A percentile compares a stretch with the other conserved stretches of the same genome.
Conservation (phyloP, 192 early-diverging fungal genomes). For the Backusella sp. region DNA sequence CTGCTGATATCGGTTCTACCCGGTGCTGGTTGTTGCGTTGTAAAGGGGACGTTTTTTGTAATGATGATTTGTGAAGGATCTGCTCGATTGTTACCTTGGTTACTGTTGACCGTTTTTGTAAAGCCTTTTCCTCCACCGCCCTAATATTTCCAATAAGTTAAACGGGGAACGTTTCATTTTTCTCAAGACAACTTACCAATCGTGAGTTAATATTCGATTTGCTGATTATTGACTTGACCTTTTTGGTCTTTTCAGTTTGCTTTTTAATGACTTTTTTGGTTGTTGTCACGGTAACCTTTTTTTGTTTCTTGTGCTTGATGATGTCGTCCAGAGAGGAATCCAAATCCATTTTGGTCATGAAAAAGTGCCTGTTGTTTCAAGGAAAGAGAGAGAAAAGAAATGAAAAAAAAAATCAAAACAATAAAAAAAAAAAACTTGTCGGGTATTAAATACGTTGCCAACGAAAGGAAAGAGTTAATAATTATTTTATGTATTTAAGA, state of each 20-base stretch:
- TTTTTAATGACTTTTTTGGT: neutral
- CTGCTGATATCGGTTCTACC: neutral
- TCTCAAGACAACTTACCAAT: neutral
- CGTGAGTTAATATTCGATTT: slow-evolving; percentile 5
- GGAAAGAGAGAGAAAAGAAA: neutral
- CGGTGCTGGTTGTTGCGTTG: neutral
- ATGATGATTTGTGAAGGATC: slow-evolving; percentile 30
- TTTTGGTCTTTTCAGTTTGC: neutral
- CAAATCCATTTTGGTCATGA: slow-evolving; percentile 31
- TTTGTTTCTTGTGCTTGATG: slow-evolving; percentile 28
- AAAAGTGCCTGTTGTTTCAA: neutral
- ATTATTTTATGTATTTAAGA: too few species aligned
- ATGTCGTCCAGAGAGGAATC: slow-evolving; percentile 44
- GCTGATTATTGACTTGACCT: neutral
- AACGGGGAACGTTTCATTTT: too few species aligned
- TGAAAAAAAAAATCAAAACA: too few species aligned
- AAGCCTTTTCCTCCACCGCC: neutral
- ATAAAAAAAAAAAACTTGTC: too few species aligned
- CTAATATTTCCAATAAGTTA: neutral
- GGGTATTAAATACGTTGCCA: too few species aligned
- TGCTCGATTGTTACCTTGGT: neutral
- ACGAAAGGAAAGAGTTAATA: too few species aligned
- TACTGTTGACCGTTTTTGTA: neutral
- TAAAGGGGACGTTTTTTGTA: slow-evolving; percentile 15
- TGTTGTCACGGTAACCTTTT: neutral